A percentile compares a stretch with the other conserved stretches of the same genome.
phyloP scores from a whole-genome alignment of 2,329 filamentous ascomycete genomes.

The Neofusicoccum sp. region DNA sequence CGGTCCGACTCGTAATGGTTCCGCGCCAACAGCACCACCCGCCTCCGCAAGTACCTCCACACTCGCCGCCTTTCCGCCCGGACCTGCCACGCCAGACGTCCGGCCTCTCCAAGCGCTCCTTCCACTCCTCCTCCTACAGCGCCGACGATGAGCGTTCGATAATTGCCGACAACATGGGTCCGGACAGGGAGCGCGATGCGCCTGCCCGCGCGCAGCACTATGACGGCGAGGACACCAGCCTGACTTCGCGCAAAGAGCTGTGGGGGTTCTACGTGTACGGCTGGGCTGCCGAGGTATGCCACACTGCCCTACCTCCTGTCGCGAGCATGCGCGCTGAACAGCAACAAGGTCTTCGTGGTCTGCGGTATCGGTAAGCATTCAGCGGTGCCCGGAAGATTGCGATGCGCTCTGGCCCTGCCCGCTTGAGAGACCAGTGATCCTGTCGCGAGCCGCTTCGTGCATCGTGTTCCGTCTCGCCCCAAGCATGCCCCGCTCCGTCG shows the following conservation, averaged over 20 bases:
- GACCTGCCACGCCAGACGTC: slow-evolving; percentile 34
- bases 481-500: neutral
- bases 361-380: slow-evolving; percentile 70
- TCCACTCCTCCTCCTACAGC: slow-evolving; percentile 23
- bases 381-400: neutral
- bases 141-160: slow-evolving; percentile 47
- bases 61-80: slow-evolving; percentile 25
- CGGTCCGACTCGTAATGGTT: slow-evolving; percentile 18
- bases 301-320: neutral
- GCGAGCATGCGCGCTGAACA: slow-evolving; percentile 12
- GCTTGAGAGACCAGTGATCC: neutral
- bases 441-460: neutral
- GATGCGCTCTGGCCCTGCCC: neutral
- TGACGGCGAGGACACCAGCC: slow-evolving; percentile 81
- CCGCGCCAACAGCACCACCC: slow-evolving; percentile 19
- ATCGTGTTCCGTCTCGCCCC: neutral
- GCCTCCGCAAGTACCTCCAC: slow-evolving; percentile 16
- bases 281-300: slow-evolving; percentile 76
- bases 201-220: slow-evolving; percentile 50
- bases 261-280: slow-evolving; percentile 95
- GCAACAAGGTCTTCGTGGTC: slow-evolving; percentile 76
- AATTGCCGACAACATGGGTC: slow-evolving; percentile 40
- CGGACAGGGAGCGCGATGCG: slow-evolving; percentile 35
- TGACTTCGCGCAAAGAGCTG: slow-evolving; percentile 85
- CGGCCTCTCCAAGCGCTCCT: slow-evolving; percentile 37